phyloP scores from a whole-genome alignment of 257 asterid genomes.

The Rauvolfia tetraphylla region DNA sequence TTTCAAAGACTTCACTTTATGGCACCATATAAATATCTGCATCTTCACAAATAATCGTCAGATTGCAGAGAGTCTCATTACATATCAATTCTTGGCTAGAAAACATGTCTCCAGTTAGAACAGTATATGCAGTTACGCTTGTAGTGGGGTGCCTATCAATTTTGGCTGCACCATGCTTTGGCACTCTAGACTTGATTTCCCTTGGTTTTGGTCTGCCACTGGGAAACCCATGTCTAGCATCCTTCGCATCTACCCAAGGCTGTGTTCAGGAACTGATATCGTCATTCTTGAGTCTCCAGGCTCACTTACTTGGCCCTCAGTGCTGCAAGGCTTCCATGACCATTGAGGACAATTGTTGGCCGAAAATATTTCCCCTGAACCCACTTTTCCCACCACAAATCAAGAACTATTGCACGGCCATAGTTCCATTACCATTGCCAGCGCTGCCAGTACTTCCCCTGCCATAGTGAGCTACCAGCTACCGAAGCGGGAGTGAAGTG shows the following conservation, averaged over 20 bases:
- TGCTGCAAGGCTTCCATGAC: slow-evolving; percentile 24
- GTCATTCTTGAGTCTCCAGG: slow-evolving; percentile 17
- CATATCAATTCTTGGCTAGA: no score
- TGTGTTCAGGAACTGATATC: slow-evolving; percentile 22
- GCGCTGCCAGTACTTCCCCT: background rate
- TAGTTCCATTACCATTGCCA: background rate
- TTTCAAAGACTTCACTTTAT: background rate
- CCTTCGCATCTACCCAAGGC: slow-evolving; percentile 18
- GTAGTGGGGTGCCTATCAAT: background rate
- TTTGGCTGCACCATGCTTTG: slow-evolving; percentile 4
- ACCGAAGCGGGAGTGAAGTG: background rate
- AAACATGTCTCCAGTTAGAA: slow-evolving; percentile 9
- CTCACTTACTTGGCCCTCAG: slow-evolving; percentile 20
- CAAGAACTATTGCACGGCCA: slow-evolving; percentile 11
- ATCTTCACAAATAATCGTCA: background rate
- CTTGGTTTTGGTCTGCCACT: slow-evolving; percentile 9
- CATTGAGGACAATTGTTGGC: slow-evolving; percentile 31
- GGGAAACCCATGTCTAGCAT: slow-evolving; percentile 21
- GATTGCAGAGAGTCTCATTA: no score
- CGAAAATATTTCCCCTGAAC: slow-evolving; percentile 22
- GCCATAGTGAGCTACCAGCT: background rate
- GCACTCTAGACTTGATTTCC: background rate
- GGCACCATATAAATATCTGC: background rate
- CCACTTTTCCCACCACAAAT: slow-evolving; percentile 18
- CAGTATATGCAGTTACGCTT: background rate